Percentiles rank a stretch among this genome's conserved stretches.
Conservation (phyloP, 345 rosid genomes). For the Fremontodendron californicum region DNA sequence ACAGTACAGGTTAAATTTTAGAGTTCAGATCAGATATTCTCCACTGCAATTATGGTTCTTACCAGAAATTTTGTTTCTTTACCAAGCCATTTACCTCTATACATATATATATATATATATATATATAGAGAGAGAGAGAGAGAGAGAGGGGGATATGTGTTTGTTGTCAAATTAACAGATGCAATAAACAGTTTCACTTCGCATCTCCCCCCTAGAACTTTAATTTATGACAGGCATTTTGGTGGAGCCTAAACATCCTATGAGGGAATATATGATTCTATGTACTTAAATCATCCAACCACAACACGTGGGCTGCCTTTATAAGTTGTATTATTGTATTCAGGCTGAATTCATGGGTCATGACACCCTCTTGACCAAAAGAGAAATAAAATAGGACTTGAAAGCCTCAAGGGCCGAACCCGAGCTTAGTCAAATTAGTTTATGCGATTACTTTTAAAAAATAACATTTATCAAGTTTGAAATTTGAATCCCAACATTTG, state of each 20-base stretch:
- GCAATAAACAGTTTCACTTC: background rate
- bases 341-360: background rate
- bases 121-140: too few species aligned
- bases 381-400: background rate
- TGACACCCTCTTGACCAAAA: background rate
- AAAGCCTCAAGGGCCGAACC: background rate
- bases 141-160: background rate
- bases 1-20: background rate
- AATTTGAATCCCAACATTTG: too few species aligned
- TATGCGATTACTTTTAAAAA: too few species aligned
- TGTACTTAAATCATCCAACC: conserved; percentile 5
- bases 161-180: background rate
- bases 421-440: too few species aligned
- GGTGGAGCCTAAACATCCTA: conserved; percentile 1
- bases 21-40: background rate
- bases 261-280: background rate
- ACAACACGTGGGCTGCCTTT: background rate
- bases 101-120: background rate
- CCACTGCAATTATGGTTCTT: background rate
- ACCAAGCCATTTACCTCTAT: background rate
- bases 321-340: background rate
- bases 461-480: too few species aligned
- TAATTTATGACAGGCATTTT: background rate
- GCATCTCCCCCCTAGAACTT: background rate
- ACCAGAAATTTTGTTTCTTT: background rate